phyloP scores from a whole-genome alignment of 1,284 basidiomycete species.

The Ustilago xerochloae region DNA sequence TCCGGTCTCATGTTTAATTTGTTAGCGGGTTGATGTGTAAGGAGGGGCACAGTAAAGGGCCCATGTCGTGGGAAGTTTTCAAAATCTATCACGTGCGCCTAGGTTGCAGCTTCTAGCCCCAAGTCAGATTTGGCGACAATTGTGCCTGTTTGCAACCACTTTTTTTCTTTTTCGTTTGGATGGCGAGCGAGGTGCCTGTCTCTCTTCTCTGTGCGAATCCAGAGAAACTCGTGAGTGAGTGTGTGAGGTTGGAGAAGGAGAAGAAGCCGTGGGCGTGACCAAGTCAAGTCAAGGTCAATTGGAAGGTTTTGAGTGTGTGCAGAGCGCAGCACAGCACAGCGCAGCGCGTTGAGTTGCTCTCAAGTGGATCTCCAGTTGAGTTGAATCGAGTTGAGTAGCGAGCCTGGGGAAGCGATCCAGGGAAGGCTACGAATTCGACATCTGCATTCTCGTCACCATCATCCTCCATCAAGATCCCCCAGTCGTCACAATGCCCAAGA shows the following conservation, averaged over 20 bases:
- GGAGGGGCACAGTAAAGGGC: neutral
- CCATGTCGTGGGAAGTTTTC: neutral
- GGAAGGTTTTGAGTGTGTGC: too few species aligned
- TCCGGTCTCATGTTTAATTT: too few species aligned
- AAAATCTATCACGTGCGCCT: neutral
- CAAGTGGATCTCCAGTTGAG: too few species aligned
- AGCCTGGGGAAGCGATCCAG: constrained; percentile 15
- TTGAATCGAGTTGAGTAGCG: neutral
- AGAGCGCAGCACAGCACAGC: neutral
- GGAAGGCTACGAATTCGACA: constrained; percentile 20
- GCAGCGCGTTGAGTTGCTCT: neutral
- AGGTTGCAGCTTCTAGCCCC: neutral
- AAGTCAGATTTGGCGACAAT: neutral
- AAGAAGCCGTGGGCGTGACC: neutral
- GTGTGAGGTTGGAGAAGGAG: neutral
- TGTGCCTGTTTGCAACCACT: neutral
- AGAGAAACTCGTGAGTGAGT: neutral
- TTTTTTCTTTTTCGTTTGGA: too few species aligned
- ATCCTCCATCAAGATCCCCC: constrained; percentile 52
- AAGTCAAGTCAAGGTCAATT: neutral
- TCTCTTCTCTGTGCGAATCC: neutral
- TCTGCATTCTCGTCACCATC: constrained; percentile 47
- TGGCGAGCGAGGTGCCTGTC: too few species aligned
- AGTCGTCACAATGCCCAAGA: constrained; percentile 62
- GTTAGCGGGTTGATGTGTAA: too few species aligned